Base-by-base conservation (phyloP, 2,329 filamentous ascomycete genomes). In the Talaromyces albobiverticillius region DNA sequence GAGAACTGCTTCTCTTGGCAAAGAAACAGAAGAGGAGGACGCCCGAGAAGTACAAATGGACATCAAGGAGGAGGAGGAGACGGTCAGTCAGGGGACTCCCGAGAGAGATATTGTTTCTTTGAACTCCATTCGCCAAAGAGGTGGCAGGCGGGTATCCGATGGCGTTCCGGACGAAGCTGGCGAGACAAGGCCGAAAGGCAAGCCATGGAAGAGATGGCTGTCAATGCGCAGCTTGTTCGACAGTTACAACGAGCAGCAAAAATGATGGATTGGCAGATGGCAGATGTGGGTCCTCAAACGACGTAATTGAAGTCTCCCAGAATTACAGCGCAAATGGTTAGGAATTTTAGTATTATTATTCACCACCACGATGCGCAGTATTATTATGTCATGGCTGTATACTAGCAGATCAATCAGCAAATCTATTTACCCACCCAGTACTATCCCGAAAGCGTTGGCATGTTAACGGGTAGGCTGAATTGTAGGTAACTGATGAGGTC, bases 1-100 rank as follows among this genome's bases (percentile, higher is more conserved):
- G 61, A 83, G 87, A 54, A 88, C 88, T 1, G 79, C 77, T 36
- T 89, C 86, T 59, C 62, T 79, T 43, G 71, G 73, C 18, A 60
- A 61, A 18, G 52, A 54, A 9, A 60, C 61, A 29, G 9, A 40
- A 26, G 48, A 42, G 3, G 9, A 29, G 26, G 42, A 4, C n/a
- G 18, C 10, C 18, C 9, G 7, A 26, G 10, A 18, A 4, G 20
- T 13, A 50, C n/a, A n/a, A n/a, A n/a, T n/a, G n/a, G n/a, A n/a
- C n/a, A 13, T 40, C 18, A 32, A 32, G 14, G 16, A 20, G 3
- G 25, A 20, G 9, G 42, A 41, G 41, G 42, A 5, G 18, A 8
- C 25, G n/a, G n/a, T 4, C 16, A 42, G n/a, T n/a, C n/a, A n/a
- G n/a, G n/a, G n/a, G n/a, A n/a, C n/a, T n/a, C n/a, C n/a, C n/a